Conservation (phyloP, 306 rosid species). For the Medicago ruthenica region DNA sequence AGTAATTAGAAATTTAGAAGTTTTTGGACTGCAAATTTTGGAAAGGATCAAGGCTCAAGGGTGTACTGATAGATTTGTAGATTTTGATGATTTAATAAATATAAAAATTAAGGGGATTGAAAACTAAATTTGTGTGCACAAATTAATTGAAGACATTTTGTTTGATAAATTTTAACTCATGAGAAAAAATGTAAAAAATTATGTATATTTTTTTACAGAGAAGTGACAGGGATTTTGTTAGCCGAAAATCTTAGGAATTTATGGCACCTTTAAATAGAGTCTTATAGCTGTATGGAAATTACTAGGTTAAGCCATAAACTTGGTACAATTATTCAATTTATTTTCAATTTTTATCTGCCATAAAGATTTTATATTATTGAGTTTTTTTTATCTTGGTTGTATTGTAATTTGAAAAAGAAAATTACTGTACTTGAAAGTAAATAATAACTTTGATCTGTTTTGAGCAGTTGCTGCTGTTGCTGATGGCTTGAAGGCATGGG, state of each 20-base stretch:
- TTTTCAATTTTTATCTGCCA: neutral
- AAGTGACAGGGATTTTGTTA: conserved; percentile 42
- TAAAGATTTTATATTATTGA: neutral
- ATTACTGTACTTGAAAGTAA: conserved; percentile 5
- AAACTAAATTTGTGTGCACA: neutral
- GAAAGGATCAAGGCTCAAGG: no score
- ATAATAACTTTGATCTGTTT: conserved; percentile 36
- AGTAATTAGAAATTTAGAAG: neutral
- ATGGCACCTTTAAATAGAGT: conserved; percentile 30
- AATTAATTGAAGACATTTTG: conserved; percentile 1
- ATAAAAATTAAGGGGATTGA: neutral
- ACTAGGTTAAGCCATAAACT: conserved; percentile 21
- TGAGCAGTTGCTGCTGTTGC: conserved; percentile 89
- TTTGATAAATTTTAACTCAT: conserved; percentile 5
- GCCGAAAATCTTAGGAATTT: conserved; percentile 28
- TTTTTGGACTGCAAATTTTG: neutral
- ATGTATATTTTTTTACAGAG: neutral
- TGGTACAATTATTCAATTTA: conserved; percentile 6
- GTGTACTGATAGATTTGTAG: neutral
- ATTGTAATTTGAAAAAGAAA: conserved; percentile 1
- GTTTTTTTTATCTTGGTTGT: conserved; percentile 30
- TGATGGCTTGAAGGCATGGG: conserved; percentile 98
- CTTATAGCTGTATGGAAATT: conserved; percentile 27
- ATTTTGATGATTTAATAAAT: conserved; percentile 1
- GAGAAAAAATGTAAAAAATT: neutral